These are phyloP conservation scores for Scedosporium minutisporum DNA, from an alignment of 2,329 filamentous ascomycete species.

Conservation along the genomic window DNA sequence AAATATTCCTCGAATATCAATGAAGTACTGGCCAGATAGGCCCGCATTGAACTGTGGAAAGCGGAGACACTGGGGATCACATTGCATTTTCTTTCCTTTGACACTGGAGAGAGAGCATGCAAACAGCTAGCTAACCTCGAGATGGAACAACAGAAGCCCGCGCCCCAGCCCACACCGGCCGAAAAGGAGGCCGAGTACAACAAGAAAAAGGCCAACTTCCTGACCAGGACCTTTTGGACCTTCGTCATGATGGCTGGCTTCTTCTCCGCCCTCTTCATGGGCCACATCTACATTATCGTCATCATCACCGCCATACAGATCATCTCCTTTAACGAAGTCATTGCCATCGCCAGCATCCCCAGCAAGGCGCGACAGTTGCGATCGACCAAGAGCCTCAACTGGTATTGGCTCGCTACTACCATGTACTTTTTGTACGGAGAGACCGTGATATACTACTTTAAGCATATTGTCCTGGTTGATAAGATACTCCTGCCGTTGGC, in stretches of 20 bases:
- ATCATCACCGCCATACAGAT: constrained; percentile 92
- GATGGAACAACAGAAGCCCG: constrained; percentile 4
- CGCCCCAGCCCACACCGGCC: constrained; percentile 18
- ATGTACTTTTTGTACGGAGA: constrained; percentile 99
- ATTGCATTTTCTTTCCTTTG: not conserved
- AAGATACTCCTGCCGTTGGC: constrained; percentile 85
- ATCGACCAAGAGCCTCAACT: constrained; percentile 94
- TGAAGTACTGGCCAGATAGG: too few relatives aligned
- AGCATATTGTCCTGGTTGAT: constrained; percentile 94
- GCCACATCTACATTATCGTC: constrained; percentile 93
- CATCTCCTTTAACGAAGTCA: constrained; percentile 97
- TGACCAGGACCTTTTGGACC: constrained; percentile 94
- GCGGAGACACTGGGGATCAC: not conserved
- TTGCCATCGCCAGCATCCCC: constrained; percentile 91
- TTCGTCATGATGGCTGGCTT: constrained; percentile 94
- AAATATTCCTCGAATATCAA: too few relatives aligned
- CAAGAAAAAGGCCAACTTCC: constrained; percentile 98
- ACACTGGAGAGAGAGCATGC: not conserved
- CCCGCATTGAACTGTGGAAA: too few relatives aligned
- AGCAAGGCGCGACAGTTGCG: constrained; percentile 82
- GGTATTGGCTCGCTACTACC: constrained; percentile 97
- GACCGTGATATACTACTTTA: constrained; percentile 99
- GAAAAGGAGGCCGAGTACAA: constrained; percentile 62
- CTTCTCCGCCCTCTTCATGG: constrained; percentile 85
- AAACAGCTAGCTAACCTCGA: not conserved